Evolutionary conservation across 352 stramenopile species (phyloP).

Genomic region (Phytophthora uliginosa): DNA sequence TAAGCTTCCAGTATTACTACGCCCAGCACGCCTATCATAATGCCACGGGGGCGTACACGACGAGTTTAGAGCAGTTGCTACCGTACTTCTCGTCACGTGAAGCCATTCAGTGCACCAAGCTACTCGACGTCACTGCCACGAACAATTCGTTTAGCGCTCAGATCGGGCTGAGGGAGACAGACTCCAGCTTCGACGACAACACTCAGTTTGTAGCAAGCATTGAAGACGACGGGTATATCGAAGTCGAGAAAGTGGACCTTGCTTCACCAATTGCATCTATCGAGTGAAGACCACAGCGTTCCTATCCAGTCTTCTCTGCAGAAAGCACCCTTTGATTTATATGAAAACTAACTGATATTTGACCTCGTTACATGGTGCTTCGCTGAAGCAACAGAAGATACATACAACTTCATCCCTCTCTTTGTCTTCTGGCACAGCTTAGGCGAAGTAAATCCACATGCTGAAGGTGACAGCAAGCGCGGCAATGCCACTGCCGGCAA

Average conservation of each 20-base stretch:
- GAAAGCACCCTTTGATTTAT: not conserved
- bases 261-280: slow-evolving; percentile 1
- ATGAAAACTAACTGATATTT: slow-evolving; percentile 27
- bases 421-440: not conserved
- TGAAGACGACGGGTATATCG: slow-evolving; percentile 34
- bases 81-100: slow-evolving; percentile 43
- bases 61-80: slow-evolving; percentile 35
- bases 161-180: slow-evolving; percentile 18
- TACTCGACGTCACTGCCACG: slow-evolving; percentile 29
- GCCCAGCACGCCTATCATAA: slow-evolving; percentile 59
- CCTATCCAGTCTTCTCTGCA: not conserved
- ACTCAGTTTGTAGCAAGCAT: slow-evolving; percentile 31
- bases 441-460: slow-evolving; percentile 67
- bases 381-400: slow-evolving; percentile 20
- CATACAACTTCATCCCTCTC: slow-evolving; percentile 17
- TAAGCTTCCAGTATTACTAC: slow-evolving; percentile 78
- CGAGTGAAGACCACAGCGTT: slow-evolving; percentile 5
- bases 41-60: slow-evolving; percentile 40
- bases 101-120: slow-evolving; percentile 29
- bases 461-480: slow-evolving; percentile 59
- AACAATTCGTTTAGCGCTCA: slow-evolving; percentile 27
- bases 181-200: not conserved
- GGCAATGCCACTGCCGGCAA: slow-evolving; percentile 49
- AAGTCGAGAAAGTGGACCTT: slow-evolving; percentile 18
- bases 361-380: slow-evolving; percentile 31